phyloP scores from a whole-genome alignment of 169 alveolate genomes.

The Besnoitia besnoiti region DNA sequence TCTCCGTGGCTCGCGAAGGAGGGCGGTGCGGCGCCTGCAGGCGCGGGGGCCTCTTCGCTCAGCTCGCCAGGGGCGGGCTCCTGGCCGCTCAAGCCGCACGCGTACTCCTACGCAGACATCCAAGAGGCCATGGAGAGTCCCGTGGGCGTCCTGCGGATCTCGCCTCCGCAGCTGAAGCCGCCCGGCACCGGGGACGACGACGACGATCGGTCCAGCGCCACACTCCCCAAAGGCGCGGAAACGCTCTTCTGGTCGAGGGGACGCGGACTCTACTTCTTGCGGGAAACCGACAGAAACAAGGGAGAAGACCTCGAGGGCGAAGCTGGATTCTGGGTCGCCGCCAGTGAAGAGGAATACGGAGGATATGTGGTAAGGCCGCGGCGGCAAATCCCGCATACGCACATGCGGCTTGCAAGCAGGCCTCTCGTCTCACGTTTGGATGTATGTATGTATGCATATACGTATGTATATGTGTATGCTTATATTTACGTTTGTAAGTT shows the following conservation, averaged over 20 bases:
- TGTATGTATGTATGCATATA: no score
- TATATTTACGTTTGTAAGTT: no score
- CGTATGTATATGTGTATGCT: no score
- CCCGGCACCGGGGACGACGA: neutral
- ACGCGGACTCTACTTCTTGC: neutral
- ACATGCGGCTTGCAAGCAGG: no score
- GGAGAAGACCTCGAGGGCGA: constrained; percentile 18
- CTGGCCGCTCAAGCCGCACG: neutral
- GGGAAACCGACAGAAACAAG: neutral
- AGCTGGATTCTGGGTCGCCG: constrained; percentile 25
- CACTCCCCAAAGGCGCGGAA: constrained; percentile 13
- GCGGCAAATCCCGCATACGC: no score
- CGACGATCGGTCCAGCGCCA: neutral
- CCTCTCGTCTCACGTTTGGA: no score
- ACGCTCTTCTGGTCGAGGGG: constrained; percentile 27
- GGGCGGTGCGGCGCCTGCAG: neutral
- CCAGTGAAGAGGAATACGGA: constrained; percentile 7
- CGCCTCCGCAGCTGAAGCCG: neutral
- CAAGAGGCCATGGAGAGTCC: constrained; percentile 32
- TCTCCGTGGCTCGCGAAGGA: neutral
- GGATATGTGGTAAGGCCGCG: neutral
- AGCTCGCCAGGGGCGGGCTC: neutral
- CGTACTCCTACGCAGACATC: neutral
- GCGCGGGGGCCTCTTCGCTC: neutral
- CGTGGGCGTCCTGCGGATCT: neutral